Percentiles rank a stretch among this genome's conserved stretches.
phyloP scores from a whole-genome alignment of 768 basidiomycete species.

The Tylopilus sp. region DNA sequence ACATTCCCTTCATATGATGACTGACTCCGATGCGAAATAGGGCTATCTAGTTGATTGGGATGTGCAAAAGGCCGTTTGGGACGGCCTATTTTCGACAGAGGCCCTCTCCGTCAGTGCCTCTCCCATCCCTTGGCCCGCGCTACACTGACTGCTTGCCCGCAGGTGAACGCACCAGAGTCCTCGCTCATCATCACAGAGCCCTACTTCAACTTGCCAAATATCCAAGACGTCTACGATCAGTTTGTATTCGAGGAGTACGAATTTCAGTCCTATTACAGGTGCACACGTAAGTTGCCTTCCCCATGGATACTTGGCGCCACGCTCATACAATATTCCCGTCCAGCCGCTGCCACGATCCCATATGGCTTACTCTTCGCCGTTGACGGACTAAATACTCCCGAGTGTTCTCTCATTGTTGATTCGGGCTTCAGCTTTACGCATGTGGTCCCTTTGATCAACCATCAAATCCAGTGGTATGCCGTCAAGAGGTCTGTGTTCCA shows the following conservation, averaged over 20 bases:
- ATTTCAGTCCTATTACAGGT: constrained; percentile 76
- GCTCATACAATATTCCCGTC: constrained; percentile 18
- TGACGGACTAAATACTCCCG: constrained; percentile 50
- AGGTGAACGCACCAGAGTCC: constrained; percentile 73
- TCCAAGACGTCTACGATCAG: constrained; percentile 92
- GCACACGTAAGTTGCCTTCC: constrained; percentile 61
- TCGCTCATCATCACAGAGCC: constrained; percentile 90
- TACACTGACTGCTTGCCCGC: constrained; percentile 12
- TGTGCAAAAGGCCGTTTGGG: constrained; percentile 92
- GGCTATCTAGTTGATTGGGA: constrained; percentile 96
- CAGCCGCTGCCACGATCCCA: constrained; percentile 80
- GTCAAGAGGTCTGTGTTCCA: constrained; percentile 63
- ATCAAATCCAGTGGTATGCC: constrained; percentile 71
- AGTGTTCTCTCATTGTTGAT: constrained; percentile 83
- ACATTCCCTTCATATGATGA: not conserved
- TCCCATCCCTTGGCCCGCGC: not conserved
- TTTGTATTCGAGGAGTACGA: constrained; percentile 97
- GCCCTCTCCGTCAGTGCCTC: constrained; percentile 53
- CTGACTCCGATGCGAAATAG: constrained; percentile 41
- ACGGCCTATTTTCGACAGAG: constrained; percentile 76
- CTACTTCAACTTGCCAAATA: constrained; percentile 88
- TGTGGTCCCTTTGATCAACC: constrained; percentile 77
- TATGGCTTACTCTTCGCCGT: constrained; percentile 66
- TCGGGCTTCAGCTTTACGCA: constrained; percentile 95
- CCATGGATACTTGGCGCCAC: constrained; percentile 19